Evolutionary conservation across 768 basidiomycete genomes (phyloP).

Genomic region (Russula abietina): DNA sequence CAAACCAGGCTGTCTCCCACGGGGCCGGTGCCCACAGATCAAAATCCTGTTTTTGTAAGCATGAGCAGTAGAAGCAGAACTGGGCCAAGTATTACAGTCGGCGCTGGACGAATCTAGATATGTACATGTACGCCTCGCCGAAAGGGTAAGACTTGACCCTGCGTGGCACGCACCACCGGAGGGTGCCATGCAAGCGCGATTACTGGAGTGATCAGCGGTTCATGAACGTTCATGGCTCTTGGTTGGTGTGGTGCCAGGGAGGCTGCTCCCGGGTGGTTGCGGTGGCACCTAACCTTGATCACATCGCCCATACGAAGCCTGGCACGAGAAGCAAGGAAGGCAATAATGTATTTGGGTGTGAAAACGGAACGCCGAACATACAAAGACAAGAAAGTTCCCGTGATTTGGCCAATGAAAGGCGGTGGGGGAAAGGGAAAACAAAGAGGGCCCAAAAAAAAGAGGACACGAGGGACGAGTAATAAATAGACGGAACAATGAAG

Average conservation of each 20-base stretch:
- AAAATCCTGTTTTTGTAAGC: not conserved
- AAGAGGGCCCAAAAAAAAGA: not conserved
- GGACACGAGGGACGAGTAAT: slow-evolving; percentile 15
- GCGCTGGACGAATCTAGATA: slow-evolving; percentile 10
- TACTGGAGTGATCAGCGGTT: slow-evolving; percentile 15
- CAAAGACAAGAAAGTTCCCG: slow-evolving; percentile 14
- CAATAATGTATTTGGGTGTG: slow-evolving; percentile 7
- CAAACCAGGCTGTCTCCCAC: not conserved
- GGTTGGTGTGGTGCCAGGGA: not conserved
- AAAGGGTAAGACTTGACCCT: not conserved
- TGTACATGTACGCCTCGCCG: slow-evolving; percentile 1
- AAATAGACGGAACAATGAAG: slow-evolving; percentile 15
- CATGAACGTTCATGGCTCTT: not conserved
- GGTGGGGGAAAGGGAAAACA: slow-evolving; percentile 8
- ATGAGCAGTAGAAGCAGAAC: not conserved
- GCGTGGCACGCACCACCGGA: slow-evolving; percentile 4
- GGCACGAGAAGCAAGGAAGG: slow-evolving; percentile 9
- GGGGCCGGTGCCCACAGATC: not conserved
- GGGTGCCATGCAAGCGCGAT: slow-evolving; percentile 6
- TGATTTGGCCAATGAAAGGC: slow-evolving; percentile 1
- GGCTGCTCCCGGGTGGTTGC: slow-evolving; percentile 5
- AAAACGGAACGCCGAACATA: slow-evolving; percentile 6
- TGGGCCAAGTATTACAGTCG: not conserved
- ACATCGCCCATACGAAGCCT: slow-evolving; percentile 13
- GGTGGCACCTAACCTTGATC: slow-evolving; percentile 20